Conservation (phyloP, 2,329 filamentous ascomycete genomes). For the Zarea fungicola region DNA sequence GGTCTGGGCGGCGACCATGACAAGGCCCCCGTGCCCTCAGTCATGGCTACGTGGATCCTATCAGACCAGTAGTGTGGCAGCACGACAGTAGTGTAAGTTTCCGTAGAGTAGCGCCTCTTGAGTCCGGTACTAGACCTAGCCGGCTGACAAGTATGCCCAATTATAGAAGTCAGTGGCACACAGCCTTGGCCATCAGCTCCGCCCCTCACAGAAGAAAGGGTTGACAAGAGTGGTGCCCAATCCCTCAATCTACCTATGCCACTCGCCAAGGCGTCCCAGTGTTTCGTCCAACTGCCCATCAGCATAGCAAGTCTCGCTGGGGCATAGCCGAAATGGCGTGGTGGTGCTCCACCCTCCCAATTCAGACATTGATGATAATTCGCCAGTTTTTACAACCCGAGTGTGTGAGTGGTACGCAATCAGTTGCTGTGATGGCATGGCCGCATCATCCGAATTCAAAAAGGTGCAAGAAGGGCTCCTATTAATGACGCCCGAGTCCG, state of each 20-base stretch:
- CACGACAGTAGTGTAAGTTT: background rate
- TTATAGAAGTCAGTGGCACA: background rate
- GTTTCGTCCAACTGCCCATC: no score
- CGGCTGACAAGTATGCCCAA: background rate
- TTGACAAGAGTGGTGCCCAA: background rate
- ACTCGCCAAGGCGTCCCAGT: no score
- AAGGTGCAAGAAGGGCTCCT: no score
- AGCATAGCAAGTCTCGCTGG: no score
- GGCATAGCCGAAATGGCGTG: background rate
- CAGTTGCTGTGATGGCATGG: conserved; percentile 6
- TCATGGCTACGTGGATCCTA: background rate
- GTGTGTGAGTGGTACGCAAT: conserved; percentile 1
- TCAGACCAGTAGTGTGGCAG: no score
- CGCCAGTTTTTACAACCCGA: background rate
- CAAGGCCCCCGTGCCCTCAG: background rate
- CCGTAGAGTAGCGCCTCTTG: background rate
- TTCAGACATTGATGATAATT: background rate
- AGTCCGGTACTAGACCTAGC: conserved; percentile 1
- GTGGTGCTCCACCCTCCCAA: no score
- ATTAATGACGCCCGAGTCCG: no score
- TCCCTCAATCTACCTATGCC: no score
- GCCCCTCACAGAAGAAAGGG: background rate
- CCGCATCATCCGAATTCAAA: conserved; percentile 7
- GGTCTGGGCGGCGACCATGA: background rate
- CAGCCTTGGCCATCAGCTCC: background rate